These are phyloP conservation scores for Angomonas ambiguus DNA, from an alignment of 208 protist genomes.

Conservation along the genomic window DNA sequence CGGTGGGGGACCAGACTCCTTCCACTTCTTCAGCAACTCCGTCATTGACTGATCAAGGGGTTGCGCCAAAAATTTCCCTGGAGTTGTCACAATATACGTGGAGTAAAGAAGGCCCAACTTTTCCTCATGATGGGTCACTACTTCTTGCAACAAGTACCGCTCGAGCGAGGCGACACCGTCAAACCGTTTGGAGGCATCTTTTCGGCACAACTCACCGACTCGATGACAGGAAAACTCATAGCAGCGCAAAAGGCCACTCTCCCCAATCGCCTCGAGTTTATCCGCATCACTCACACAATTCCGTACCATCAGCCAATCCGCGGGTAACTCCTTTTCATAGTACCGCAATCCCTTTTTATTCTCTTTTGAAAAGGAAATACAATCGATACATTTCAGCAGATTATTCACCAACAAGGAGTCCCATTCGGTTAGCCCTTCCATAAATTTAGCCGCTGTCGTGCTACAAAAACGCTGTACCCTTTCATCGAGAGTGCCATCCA, in stretches of 20 bases:
- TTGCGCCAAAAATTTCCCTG: constrained; percentile 48
- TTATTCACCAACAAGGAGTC: background rate
- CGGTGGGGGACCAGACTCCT: constrained; percentile 35
- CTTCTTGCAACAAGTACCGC: constrained; percentile 35
- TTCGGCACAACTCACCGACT: background rate
- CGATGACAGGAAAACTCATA: constrained; percentile 52
- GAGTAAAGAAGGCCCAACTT: constrained; percentile 52
- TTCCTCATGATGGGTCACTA: constrained; percentile 63
- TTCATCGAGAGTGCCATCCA: constrained; percentile 26
- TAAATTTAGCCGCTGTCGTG: background rate
- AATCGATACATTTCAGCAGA: constrained; percentile 22
- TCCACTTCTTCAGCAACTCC: constrained; percentile 49
- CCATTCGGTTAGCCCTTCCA: background rate
- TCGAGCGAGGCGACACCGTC: constrained; percentile 17
- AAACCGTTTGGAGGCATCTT: background rate
- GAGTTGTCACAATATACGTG: constrained; percentile 57
- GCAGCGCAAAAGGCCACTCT: constrained; percentile 63
- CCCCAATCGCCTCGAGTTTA: constrained; percentile 82
- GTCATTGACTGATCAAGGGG: constrained; percentile 52
- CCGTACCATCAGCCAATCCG: constrained; percentile 53
- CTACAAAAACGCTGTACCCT: constrained; percentile 29
- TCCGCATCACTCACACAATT: constrained; percentile 81
- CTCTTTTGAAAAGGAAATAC: constrained; percentile 83
- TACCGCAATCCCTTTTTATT: constrained; percentile 60
- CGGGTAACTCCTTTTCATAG: constrained; percentile 44